Evolutionary conservation across 441 rosid species (phyloP).

Genomic region (Pelargonium myrrhifolium): DNA sequence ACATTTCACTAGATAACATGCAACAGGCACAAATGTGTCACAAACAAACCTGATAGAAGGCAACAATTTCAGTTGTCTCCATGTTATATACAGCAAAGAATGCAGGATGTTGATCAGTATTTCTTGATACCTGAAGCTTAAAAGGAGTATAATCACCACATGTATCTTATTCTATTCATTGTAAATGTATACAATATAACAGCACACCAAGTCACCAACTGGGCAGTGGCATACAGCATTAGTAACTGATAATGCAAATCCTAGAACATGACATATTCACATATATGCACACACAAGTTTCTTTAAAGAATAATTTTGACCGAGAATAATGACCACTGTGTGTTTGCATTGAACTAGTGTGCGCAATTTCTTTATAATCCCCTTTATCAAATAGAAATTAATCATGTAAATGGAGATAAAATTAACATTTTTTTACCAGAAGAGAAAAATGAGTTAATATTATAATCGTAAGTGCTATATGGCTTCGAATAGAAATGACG

Average conservation of each 20-base stretch:
- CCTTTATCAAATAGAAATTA: too few species aligned
- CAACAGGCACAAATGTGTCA: slow-evolving; percentile 8
- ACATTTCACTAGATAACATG: slow-evolving; percentile 1
- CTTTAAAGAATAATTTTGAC: too few species aligned
- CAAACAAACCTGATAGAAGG: slow-evolving; percentile 72
- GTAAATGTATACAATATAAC: not conserved
- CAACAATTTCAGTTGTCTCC: slow-evolving; percentile 92
- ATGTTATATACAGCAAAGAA: slow-evolving; percentile 93
- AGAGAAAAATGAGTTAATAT: too few species aligned
- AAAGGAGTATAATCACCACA: slow-evolving; percentile 8
- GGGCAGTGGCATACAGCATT: not conserved
- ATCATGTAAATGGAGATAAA: too few species aligned
- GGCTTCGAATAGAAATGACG: too few species aligned
- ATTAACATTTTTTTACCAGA: too few species aligned
- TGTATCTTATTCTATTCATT: not conserved
- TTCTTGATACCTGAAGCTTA: slow-evolving; percentile 54
- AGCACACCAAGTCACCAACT: not conserved
- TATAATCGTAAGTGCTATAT: too few species aligned
- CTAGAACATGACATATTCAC: too few species aligned
- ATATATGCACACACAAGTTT: too few species aligned
- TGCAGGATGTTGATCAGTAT: slow-evolving; percentile 61
- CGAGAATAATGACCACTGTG: too few species aligned
- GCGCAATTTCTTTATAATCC: too few species aligned
- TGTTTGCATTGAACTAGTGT: too few species aligned
- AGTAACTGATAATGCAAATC: not conserved